These are phyloP conservation scores for Filosporella fistucella DNA, from an alignment of 495 filamentous ascomycete genomes.

Conservation along the genomic window DNA sequence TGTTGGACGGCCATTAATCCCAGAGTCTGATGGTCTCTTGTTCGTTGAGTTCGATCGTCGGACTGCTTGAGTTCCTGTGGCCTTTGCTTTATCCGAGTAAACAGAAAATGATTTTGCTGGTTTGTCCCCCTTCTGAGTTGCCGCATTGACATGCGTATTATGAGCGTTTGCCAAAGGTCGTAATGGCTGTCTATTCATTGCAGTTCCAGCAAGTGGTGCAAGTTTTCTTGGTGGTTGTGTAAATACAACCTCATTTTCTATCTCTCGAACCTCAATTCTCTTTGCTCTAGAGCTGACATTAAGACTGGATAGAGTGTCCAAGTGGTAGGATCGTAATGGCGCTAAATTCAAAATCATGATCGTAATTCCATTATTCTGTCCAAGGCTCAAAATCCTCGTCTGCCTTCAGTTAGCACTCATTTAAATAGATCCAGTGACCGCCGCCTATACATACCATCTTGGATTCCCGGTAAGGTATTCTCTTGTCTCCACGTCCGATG, in stretches of 20 bases:
- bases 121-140: slow-evolving; percentile 57
- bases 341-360: slow-evolving; percentile 97
- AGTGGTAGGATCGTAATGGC: slow-evolving; percentile 78
- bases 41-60: slow-evolving; percentile 31
- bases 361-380: slow-evolving; percentile 93
- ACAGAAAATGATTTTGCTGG: slow-evolving; percentile 78
- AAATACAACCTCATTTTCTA: slow-evolving; percentile 88
- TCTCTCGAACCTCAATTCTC: slow-evolving; percentile 91
- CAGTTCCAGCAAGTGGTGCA: slow-evolving; percentile 39
- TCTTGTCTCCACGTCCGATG: slow-evolving; percentile 61
- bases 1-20: slow-evolving; percentile 29
- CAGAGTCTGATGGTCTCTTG: slow-evolving; percentile 39
- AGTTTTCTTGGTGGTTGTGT: slow-evolving; percentile 60
- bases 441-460: no score
- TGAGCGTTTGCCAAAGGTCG: slow-evolving; percentile 63
- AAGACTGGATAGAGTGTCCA: slow-evolving; percentile 89
- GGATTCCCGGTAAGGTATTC: slow-evolving; percentile 65
- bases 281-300: slow-evolving; percentile 96
- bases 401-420: no score
- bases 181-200: slow-evolving; percentile 67
- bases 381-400: slow-evolving; percentile 88
- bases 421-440: no score
- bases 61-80: slow-evolving; percentile 32
- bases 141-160: slow-evolving; percentile 56
- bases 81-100: slow-evolving; percentile 64